Evolutionary conservation across 228 moss, liverwort and hornwort species (phyloP).

Genomic region (Sphagnum magellanicum): DNA sequence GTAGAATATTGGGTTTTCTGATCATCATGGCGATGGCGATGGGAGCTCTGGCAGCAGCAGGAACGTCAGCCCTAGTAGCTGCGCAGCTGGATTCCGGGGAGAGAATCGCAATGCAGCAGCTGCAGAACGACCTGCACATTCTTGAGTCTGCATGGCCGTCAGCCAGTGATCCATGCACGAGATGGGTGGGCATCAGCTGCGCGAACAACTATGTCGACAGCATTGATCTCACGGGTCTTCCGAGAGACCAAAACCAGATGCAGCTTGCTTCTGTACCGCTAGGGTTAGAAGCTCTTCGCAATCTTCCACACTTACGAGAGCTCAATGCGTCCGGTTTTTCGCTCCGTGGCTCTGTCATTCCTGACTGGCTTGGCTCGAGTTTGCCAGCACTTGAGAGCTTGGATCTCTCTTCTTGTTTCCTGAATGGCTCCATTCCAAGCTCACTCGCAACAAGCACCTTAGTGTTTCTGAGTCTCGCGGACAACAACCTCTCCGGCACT

Average conservation of each 20-base stretch:
- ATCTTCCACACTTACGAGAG: slow-evolving; percentile 39
- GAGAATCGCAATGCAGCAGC: slow-evolving; percentile 31
- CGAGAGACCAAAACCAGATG: slow-evolving; percentile 3
- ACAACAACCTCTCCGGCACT: slow-evolving; percentile 43
- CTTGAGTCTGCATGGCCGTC: slow-evolving; percentile 31
- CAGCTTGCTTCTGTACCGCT: slow-evolving; percentile 2
- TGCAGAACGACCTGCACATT: slow-evolving; percentile 32
- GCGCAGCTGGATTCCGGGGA: no score
- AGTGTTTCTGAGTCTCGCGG: slow-evolving; percentile 32
- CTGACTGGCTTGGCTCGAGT: slow-evolving; percentile 45
- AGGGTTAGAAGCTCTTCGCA: slow-evolving; percentile 39
- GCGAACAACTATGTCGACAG: slow-evolving; percentile 15
- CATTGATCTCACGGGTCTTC: slow-evolving; percentile 26
- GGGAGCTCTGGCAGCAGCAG: no score
- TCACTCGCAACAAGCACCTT: slow-evolving; percentile 32
- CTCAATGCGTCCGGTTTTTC: slow-evolving; percentile 58
- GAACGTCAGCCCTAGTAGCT: no score
- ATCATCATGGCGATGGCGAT: no score
- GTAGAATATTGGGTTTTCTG: no score
- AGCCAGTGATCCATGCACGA: slow-evolving; percentile 41
- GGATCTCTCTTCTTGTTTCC: slow-evolving; percentile 41
- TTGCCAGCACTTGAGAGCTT: slow-evolving; percentile 45
- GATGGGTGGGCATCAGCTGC: slow-evolving; percentile 53
- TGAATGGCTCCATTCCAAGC: slow-evolving; percentile 58
- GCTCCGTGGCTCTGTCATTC: slow-evolving; percentile 28